A percentile compares a stretch with the other conserved stretches of the same genome.
Conservation (phyloP, 768 basidiomycete genomes). For the Mycena amicta region DNA sequence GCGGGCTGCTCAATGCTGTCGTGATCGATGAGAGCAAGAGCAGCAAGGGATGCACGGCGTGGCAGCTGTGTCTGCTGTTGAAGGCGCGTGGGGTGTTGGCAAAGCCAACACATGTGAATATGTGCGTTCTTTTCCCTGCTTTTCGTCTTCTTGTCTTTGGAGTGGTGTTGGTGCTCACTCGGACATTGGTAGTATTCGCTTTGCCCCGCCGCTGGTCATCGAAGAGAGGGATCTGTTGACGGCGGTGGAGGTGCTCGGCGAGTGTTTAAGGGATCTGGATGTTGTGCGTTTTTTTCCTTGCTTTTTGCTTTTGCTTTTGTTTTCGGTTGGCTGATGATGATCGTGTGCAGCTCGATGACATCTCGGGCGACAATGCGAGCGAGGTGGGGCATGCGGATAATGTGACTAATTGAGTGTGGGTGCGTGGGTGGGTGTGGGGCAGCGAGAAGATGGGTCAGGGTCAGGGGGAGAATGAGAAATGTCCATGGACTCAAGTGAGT, state of each 20-base stretch:
- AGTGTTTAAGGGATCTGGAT: conserved; percentile 82
- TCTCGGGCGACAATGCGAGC: conserved; percentile 55
- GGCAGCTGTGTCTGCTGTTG: conserved; percentile 92
- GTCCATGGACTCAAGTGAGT: neutral
- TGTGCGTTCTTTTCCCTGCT: conserved; percentile 45
- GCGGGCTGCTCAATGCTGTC: conserved; percentile 89
- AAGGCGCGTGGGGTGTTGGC: conserved; percentile 93
- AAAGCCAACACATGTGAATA: conserved; percentile 95
- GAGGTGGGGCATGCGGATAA: neutral
- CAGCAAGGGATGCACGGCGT: conserved; percentile 79
- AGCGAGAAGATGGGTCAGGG: neutral
- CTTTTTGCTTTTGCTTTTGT: conserved; percentile 28
- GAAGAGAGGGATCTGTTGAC: conserved; percentile 80
- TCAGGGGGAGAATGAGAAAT: neutral
- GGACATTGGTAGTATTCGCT: conserved; percentile 95
- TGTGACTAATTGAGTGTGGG: neutral
- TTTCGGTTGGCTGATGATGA: conserved; percentile 17
- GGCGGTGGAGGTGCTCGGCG: conserved; percentile 74
- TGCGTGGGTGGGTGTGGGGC: too few species aligned
- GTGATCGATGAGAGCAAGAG: conserved; percentile 88
- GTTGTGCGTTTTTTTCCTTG: too few species aligned
- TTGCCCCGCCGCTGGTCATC: conserved; percentile 95
- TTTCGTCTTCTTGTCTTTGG: neutral
- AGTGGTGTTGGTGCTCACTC: too few species aligned
- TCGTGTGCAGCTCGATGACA: conserved; percentile 39